A percentile compares a stretch with the other conserved stretches of the same genome.
These are phyloP conservation scores for Linnemannia schmuckeri DNA, from an alignment of 192 early-diverging fungal genomes.

Conservation along the genomic window DNA sequence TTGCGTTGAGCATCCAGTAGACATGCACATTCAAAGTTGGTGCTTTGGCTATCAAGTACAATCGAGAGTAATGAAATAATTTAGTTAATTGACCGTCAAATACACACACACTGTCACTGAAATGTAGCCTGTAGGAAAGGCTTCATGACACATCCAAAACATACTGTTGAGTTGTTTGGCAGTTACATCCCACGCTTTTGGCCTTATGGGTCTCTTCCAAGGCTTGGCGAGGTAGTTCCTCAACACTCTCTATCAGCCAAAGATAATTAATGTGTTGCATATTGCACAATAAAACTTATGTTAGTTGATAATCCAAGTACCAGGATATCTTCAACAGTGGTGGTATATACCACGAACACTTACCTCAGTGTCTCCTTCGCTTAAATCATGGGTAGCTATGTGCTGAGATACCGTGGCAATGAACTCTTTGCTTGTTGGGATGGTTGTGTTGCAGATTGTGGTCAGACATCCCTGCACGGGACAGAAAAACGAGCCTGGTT, in stretches of 20 bases:
- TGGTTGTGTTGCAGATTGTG: background rate
- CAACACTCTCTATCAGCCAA: background rate
- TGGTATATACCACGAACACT: background rate
- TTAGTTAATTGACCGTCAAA: background rate
- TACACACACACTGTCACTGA: background rate
- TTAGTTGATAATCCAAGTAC: background rate
- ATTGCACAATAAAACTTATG: background rate
- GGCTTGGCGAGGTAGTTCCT: conserved; percentile 7
- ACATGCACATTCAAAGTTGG: background rate
- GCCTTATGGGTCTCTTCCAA: background rate
- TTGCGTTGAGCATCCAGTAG: conserved; percentile 3
- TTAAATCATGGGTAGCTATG: conserved; percentile 17
- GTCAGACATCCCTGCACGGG: conserved; percentile 13
- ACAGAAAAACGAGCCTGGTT: conserved; percentile 16
- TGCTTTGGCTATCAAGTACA: background rate
- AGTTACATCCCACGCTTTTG: conserved; percentile 8
- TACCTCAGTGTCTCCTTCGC: conserved; percentile 4
- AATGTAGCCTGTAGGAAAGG: background rate
- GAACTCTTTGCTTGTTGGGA: background rate
- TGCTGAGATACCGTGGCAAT: conserved; percentile 10
- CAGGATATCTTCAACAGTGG: background rate
- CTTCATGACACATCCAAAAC: background rate
- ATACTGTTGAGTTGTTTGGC: background rate
- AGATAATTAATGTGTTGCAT: background rate
- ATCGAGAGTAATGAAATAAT: background rate